phyloP scores from a whole-genome alignment of 164 flowering plant genomes.

The Liquidambar formosana region DNA sequence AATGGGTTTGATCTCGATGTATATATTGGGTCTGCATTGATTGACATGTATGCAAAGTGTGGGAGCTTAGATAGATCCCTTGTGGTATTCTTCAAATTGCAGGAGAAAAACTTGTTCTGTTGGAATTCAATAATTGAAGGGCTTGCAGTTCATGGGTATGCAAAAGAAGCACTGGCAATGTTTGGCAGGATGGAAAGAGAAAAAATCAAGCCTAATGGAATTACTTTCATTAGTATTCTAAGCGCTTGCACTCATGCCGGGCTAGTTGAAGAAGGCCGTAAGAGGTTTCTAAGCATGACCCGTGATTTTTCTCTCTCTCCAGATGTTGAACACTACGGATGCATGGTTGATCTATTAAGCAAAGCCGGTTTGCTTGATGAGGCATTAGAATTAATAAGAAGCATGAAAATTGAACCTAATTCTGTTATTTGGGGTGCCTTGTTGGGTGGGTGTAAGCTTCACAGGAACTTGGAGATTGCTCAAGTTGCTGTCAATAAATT shows the following conservation, averaged over 20 bases:
- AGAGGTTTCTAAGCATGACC: constrained; percentile 56
- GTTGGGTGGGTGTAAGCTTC: constrained; percentile 69
- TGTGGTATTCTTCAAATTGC: constrained; percentile 63
- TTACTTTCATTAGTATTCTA: constrained; percentile 67
- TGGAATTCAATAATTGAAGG: constrained; percentile 77
- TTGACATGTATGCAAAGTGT: constrained; percentile 90
- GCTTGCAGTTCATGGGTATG: constrained; percentile 69
- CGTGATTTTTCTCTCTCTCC: constrained; percentile 43
- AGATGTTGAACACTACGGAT: constrained; percentile 71
- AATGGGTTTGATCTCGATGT: constrained; percentile 57
- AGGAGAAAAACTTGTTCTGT: constrained; percentile 65
- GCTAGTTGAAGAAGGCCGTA: constrained; percentile 64
- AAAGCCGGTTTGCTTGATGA: constrained; percentile 68
- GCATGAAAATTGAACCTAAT: constrained; percentile 64
- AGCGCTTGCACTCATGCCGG: constrained; percentile 81
- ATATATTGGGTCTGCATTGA: constrained; percentile 72
- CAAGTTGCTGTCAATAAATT: constrained; percentile 48
- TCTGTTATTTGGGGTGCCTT: constrained; percentile 76
- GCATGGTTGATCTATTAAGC: constrained; percentile 76
- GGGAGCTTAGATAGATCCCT: constrained; percentile 69
- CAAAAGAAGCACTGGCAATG: constrained; percentile 58
- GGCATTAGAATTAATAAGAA: constrained; percentile 52
- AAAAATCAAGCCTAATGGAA: constrained; percentile 53
- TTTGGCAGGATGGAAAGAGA: constrained; percentile 52
- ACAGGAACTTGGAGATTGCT: constrained; percentile 64